A percentile compares a stretch with the other conserved stretches of the same genome.
These are phyloP conservation scores for Artemisia annua DNA, from an alignment of 129 eudicot genomes.

Conservation along the genomic window DNA sequence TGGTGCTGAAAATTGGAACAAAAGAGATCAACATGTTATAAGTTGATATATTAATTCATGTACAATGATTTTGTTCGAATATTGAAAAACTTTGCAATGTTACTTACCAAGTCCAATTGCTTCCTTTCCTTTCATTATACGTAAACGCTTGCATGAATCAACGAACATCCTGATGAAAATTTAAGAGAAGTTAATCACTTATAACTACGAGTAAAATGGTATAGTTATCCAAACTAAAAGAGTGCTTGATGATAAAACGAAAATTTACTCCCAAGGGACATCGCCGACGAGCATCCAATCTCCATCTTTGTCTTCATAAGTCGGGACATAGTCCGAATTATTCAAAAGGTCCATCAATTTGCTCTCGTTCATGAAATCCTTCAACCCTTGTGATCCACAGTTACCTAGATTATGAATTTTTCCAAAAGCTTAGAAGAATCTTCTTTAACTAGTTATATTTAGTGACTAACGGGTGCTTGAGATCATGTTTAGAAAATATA, in stretches of 20 bases:
- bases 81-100: no score
- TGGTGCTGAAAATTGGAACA: conserved; percentile 54
- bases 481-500: no score
- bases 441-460: background rate
- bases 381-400: conserved; percentile 75
- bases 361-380: conserved; percentile 91
- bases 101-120: conserved; percentile 86
- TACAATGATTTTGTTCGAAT: no score
- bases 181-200: background rate
- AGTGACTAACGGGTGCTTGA: background rate
- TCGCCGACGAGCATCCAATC: conserved; percentile 99
- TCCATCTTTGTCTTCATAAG: conserved; percentile 88
- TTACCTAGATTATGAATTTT: conserved; percentile 36
- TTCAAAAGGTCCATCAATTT: conserved; percentile 82
- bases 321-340: conserved; percentile 78
- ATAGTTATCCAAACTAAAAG: background rate
- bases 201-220: background rate
- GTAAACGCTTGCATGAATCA: conserved; percentile 88
- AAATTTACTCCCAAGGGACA: conserved; percentile 88
- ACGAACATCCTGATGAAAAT: conserved; percentile 71
- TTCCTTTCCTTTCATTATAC: conserved; percentile 85
- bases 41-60: background rate
- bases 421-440: background rate
- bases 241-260: background rate
- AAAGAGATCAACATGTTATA: no score